Conservation (phyloP, 2,329 filamentous ascomycete species). For the Ambrosiella beaveri region DNA sequence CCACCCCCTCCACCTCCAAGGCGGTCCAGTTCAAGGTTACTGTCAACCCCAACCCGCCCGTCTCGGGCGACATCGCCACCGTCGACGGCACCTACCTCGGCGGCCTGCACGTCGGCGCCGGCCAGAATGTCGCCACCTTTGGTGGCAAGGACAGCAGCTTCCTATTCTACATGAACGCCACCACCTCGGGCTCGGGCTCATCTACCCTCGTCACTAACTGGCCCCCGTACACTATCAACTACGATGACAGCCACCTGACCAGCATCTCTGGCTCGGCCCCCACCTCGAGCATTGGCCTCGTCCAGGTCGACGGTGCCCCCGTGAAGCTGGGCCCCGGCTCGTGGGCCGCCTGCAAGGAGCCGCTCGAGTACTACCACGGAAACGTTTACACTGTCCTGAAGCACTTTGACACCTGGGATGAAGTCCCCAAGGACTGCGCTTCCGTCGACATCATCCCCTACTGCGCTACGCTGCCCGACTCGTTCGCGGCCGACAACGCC, state of each 20-base stretch:
- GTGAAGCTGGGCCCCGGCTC: slow-evolving; percentile 18
- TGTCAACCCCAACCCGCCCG: slow-evolving; percentile 17
- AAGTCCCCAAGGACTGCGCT: slow-evolving; percentile 25
- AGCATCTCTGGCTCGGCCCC: slow-evolving; percentile 19
- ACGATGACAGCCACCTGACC: slow-evolving; percentile 19
- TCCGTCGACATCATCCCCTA: slow-evolving; percentile 27
- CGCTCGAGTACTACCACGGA: slow-evolving; percentile 25
- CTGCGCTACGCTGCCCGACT: slow-evolving; percentile 23
- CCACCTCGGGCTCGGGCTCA: slow-evolving; percentile 19
- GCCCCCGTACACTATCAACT: slow-evolving; percentile 23
- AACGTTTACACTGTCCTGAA: slow-evolving; percentile 18
- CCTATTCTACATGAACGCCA: slow-evolving; percentile 34
- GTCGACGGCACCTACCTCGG: slow-evolving; percentile 22
- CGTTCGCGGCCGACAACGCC: slow-evolving; percentile 14
- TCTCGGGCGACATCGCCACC: not conserved
- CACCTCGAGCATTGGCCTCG: slow-evolving; percentile 22
- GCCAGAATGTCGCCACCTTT: slow-evolving; percentile 23
- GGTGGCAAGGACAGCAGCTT: slow-evolving; percentile 22
- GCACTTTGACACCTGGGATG: slow-evolving; percentile 14
- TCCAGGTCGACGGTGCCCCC: slow-evolving; percentile 20
- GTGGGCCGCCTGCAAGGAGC: slow-evolving; percentile 27
- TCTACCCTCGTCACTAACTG: slow-evolving; percentile 22
- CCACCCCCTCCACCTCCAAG: slow-evolving; percentile 20
- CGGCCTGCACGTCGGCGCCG: slow-evolving; percentile 21
- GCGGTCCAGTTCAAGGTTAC: slow-evolving; percentile 28